Base-by-base conservation (phyloP, 805 yeast species). In the Ogataea thermomethanolica region DNA sequence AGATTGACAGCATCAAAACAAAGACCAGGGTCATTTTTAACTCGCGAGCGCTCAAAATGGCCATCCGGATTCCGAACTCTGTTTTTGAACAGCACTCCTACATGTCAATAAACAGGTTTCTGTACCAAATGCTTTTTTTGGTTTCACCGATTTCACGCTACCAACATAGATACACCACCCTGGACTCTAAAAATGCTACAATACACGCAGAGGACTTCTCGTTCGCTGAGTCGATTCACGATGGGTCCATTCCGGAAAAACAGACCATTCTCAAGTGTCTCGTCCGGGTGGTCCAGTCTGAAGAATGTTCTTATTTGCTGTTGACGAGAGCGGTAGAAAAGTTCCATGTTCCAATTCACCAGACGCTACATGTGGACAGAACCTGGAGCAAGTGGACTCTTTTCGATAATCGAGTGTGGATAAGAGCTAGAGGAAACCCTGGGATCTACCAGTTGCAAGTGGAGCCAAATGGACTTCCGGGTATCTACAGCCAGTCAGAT, bases 21-120 rank as follows among this genome's bases (percentile, higher is more conserved):
- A 10, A 23, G 33, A 27, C 47, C 32, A 21, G 23, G 25, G 8
- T 35, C 4, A 9, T 13, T 33, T 29, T 39, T 22, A 21, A 40
- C 17, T 20, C 25, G 4, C 4, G 29, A 11, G 14, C 42, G 14
- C 29, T 54, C 6, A 30, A 25, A 3, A 22, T 57, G 22, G 37
- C 42, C 1, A 33, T 67, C 5, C 10, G 24, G 1, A 33, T 65
- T 1, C 50, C 59, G 0, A 33, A 44, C 0, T 11, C 31, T 0
- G 46, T 55, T 8, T 35, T 62, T 8, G 30, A 48, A 1, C 26
- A 34, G 3, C 54, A 33, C 33, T 47, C 50, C 25, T 39, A 32
- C n/a, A 21, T 55, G 7, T 52, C 55, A 3, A 46, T 63, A 3
- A 59, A 61, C 37, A 43, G 66, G 36, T 55, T 48, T 14, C 24